Base-by-base conservation (phyloP, 768 basidiomycete genomes). In the Coprinopsis marcescibilis region DNA sequence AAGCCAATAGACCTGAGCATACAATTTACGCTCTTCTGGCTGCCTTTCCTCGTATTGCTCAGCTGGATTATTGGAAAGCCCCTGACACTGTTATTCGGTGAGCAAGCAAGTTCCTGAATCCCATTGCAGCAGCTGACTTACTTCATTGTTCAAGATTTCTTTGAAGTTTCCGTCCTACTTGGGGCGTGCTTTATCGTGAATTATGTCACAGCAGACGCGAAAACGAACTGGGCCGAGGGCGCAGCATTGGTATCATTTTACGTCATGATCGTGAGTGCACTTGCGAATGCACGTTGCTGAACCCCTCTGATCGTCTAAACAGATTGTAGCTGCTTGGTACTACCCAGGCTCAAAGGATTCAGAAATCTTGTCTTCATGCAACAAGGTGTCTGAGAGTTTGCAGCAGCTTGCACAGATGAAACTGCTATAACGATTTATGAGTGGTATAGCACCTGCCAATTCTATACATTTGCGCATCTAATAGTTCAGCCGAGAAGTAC, bases 171-270 rank as follows among this genome's bases (percentile, higher is more conserved):
- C 0, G 52, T 81, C 17, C 63, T 87, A 26, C 59, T 89, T 3
- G 83, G 78, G 1, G 71, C 83, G 2, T 82, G 80, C 56, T 86
- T 88, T 67, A 64, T 88, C 39, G 85, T 88, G 43, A 89, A 89
- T 62, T 86, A 84, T 57, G 81, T 88, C 43, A 86, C 85, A 11
- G 81, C 83, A 0, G 85, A 88, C 57, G 67, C 78, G 12, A 86
- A 88, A 62, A 87, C 86, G 3, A 88, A 88, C 55, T 88, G 85
- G 83, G 78, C 75, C 1, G 85, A 87, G 64, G 83, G 86, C 13
- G 68, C 72, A 35, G 72, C 78, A 15, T 74, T 88, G 73, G 66
- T 86, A 21, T 57, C 76, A 21, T 84, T 85, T 60, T 87, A 86
- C 57, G 38, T 71, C 41, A 82, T 86, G 75, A 81, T 82, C 46